Evolutionary conservation across 2,329 filamentous ascomycete genomes (phyloP), one percentile per base, ranked within the genome.

Genomic region (Pezizomycotina sp.): DNA sequence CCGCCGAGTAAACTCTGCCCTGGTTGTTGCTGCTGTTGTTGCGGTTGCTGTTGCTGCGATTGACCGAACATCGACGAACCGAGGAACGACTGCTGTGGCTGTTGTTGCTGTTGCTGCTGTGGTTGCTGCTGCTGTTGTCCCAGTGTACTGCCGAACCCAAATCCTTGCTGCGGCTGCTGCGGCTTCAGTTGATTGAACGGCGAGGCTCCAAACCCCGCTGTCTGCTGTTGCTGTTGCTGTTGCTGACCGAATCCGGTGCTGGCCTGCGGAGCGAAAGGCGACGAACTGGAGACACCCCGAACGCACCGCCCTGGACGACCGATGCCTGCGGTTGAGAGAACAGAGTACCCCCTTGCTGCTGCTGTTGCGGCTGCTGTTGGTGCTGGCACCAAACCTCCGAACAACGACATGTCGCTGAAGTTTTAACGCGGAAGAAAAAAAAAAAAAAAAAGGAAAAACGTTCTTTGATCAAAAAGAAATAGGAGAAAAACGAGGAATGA

Each of bases 281-380:
- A 43, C 4, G 41, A 36, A 3, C 41, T 36, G 38, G 33, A 33
- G 25, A 43, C 43, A 31, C 43, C 43, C 43, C 43, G 25, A 39
- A 43, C 16, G 35, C 34, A 13, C 38, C 31, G 8, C 43, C 35
- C 19, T 38, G 35, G 29, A 38, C 37, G 19, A 14, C 20, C 28
- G 23, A 50, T 27, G 53, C 53, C 31, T 54, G 50, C 24, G 55
- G 31, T 5, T 47, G 49, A 31, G 50, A 50, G 8, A 56, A 57
- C 42, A 58, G 59, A n/a, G 59, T 47, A 28, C 52, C 62, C 56
- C 55, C 48, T 40, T 61, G 61, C 36, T 60, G 40, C 34, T 51
- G 47, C 30, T 45, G 52, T 25, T 50, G 50, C 18, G 44, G 43
- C 37, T 50, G 47, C 42, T 43, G 43, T 18, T 52, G 49, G 23